These are phyloP conservation scores for Penicillium polonicum DNA, from an alignment of 2,329 filamentous ascomycete species.

Conservation along the genomic window DNA sequence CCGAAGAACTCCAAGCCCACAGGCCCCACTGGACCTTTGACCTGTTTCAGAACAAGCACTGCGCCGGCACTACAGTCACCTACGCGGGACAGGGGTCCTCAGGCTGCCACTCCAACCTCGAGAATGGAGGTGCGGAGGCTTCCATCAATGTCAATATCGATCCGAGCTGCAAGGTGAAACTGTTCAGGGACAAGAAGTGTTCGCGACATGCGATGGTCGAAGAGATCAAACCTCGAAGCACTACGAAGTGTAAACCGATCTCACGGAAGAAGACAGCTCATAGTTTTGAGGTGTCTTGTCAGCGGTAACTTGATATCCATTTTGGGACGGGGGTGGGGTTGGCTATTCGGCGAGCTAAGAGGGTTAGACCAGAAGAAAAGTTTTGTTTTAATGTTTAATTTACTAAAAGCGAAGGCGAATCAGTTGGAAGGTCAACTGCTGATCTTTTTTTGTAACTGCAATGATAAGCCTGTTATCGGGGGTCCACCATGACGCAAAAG, in stretches of 20 bases:
- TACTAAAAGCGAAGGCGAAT: too few species aligned
- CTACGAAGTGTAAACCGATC: background rate
- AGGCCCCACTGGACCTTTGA: slow-evolving; percentile 9
- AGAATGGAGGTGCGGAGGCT: background rate
- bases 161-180: slow-evolving; percentile 7
- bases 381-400: background rate
- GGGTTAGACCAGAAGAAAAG: background rate
- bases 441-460: too few species aligned
- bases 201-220: slow-evolving; percentile 2
- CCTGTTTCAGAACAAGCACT: slow-evolving; percentile 11
- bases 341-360: background rate
- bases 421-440: background rate
- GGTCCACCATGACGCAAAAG: slow-evolving; percentile 7
- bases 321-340: too few species aligned
- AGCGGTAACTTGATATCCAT: background rate
- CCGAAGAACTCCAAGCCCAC: background rate
- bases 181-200: slow-evolving; percentile 13
- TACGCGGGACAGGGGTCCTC: slow-evolving; percentile 8
- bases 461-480: slow-evolving; percentile 10
- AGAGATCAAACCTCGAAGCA: background rate
- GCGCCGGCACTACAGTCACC: background rate
- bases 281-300: slow-evolving; percentile 11
- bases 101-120: slow-evolving; percentile 7
- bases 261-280: slow-evolving; percentile 5
- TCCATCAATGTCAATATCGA: slow-evolving; percentile 5